Percentiles rank a stretch among this genome's conserved stretches.
Conservation (phyloP, 2,329 filamentous ascomycete species). For the Alternaria infectoria region DNA sequence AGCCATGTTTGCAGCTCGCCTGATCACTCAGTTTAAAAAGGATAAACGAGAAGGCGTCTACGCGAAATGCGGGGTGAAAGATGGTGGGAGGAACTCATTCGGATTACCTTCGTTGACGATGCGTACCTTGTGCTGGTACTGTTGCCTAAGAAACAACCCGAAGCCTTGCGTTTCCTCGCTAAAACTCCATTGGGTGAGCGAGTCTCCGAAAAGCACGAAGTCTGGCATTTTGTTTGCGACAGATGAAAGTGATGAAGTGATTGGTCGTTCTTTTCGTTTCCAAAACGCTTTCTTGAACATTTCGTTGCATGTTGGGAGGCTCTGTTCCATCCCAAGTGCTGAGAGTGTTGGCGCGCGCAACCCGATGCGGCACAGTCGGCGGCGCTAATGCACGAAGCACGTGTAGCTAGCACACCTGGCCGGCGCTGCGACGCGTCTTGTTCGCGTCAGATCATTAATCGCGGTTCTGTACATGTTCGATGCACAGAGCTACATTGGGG, state of each 20-base stretch:
- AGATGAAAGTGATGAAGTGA: not conserved
- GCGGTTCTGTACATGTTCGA: not conserved
- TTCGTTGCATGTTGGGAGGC: not conserved
- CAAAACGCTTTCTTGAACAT: not conserved
- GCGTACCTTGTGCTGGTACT: constrained; percentile 33
- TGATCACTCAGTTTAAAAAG: not conserved
- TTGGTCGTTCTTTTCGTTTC: not conserved
- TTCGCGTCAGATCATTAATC: not conserved
- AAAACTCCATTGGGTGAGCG: constrained; percentile 44
- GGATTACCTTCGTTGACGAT: constrained; percentile 41
- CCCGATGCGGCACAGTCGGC: not conserved
- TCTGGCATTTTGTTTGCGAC: constrained; percentile 15
- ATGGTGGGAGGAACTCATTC: not conserved
- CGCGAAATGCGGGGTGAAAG: too few relatives aligned
- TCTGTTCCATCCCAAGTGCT: not conserved
- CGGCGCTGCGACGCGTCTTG: not conserved
- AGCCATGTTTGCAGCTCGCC: not conserved
- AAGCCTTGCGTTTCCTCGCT: constrained; percentile 34
- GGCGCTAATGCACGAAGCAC: constrained; percentile 7
- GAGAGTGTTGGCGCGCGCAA: not conserved
- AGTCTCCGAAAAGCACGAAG: constrained; percentile 46
- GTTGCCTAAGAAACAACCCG: constrained; percentile 34
- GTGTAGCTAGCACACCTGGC: constrained; percentile 1
- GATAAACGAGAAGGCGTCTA: not conserved
- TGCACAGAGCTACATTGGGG: not conserved